phyloP scores from a whole-genome alignment of 208 protist genomes.

The Acanthamoeba divionensis region DNA sequence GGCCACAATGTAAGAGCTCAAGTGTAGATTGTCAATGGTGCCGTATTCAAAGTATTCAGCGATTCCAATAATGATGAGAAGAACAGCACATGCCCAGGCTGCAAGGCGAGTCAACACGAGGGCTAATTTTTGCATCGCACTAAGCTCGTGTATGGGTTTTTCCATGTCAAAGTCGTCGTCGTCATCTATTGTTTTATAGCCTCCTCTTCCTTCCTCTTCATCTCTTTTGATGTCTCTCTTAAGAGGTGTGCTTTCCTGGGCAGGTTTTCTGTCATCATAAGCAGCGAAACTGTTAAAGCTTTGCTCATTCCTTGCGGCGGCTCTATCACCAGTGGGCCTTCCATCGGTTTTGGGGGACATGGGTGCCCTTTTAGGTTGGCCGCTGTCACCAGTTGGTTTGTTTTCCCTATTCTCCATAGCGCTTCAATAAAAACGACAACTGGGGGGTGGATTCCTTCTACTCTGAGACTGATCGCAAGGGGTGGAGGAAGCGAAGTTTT shows the following conservation, averaged over 20 bases:
- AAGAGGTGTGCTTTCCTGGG: background rate
- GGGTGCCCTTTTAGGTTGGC: too few species aligned
- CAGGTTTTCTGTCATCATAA: too few species aligned
- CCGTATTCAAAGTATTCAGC: slow-evolving; percentile 12
- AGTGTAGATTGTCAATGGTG: slow-evolving; percentile 13
- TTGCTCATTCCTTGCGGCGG: too few species aligned
- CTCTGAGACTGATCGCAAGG: too few species aligned
- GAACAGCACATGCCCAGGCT: background rate
- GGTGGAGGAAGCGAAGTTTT: too few species aligned
- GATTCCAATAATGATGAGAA: background rate
- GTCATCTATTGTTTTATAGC: background rate
- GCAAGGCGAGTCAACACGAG: background rate
- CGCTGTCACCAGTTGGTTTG: too few species aligned
- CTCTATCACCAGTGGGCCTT: too few species aligned
- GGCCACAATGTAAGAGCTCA: slow-evolving; percentile 33
- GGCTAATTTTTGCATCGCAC: background rate
- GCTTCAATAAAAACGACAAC: too few species aligned
- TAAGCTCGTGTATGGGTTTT: background rate
- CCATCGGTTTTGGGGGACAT: too few species aligned
- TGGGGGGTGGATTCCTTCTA: too few species aligned
- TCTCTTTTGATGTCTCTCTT: background rate
- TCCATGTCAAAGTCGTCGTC: background rate
- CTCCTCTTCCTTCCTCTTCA: background rate
- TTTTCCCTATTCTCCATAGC: too few species aligned
- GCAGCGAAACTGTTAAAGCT: too few species aligned